Evolutionary conservation across 192 early-diverging fungal species (phyloP).

Genomic region (Haplosporangium gracile): DNA sequence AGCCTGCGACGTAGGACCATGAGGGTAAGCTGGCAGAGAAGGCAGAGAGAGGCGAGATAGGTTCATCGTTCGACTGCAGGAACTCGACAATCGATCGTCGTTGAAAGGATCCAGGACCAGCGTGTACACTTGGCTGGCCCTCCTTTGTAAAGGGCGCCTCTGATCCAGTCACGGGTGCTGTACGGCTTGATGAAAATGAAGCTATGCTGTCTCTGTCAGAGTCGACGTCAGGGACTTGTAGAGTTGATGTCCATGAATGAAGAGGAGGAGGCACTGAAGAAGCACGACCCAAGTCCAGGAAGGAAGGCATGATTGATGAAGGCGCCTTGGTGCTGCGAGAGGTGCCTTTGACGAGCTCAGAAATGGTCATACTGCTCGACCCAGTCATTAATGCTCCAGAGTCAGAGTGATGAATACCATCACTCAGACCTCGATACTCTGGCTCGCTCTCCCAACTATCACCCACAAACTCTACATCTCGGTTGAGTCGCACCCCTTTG

Average conservation of each 20-base stretch:
- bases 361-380: background rate
- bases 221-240: background rate
- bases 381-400: slow-evolving; percentile 8
- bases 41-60: slow-evolving; percentile 18
- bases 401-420: slow-evolving; percentile 11
- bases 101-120: background rate
- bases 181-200: background rate
- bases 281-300: background rate
- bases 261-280: background rate
- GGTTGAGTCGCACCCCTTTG: background rate
- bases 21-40: slow-evolving; percentile 17
- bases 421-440: background rate
- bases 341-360: background rate
- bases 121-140: background rate
- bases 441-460: background rate
- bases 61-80: slow-evolving; percentile 15
- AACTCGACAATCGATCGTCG: slow-evolving; percentile 20
- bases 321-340: background rate
- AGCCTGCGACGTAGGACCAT: background rate
- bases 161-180: background rate
- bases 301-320: background rate
- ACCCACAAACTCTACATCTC: background rate
- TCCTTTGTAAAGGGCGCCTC: background rate
- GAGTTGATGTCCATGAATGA: background rate
- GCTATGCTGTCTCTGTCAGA: background rate